phyloP scores from a whole-genome alignment of 176 grass and related monocot species.

The Oryza officinalis region DNA sequence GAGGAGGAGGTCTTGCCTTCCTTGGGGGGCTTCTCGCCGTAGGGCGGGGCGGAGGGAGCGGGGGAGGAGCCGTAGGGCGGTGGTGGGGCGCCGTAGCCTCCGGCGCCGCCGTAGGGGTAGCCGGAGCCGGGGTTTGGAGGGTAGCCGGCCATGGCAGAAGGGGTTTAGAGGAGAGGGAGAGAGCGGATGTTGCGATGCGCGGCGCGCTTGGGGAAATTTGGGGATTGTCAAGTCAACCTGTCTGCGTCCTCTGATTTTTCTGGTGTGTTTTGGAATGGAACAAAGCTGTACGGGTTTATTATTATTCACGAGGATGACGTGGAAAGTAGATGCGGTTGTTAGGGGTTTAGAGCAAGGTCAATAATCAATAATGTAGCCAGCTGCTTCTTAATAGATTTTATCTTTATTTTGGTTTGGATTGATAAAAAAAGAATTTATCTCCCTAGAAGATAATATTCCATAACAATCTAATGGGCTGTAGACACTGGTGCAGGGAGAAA shows the following conservation, averaged over 20 bases:
- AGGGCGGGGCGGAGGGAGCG: neutral
- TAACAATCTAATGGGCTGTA: too few relatives aligned
- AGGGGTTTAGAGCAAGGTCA: too few relatives aligned
- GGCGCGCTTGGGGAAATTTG: neutral
- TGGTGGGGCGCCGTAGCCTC: constrained; percentile 20
- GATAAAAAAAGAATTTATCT: too few relatives aligned
- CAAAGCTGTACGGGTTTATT: neutral
- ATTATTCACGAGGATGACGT: neutral
- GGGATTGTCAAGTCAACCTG: neutral
- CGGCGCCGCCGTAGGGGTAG: constrained; percentile 44
- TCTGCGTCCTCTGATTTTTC: neutral
- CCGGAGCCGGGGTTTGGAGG: constrained; percentile 37
- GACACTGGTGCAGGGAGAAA: too few relatives aligned
- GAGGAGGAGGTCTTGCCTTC: constrained; percentile 35
- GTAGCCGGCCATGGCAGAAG: constrained; percentile 19
- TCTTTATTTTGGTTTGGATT: too few relatives aligned
- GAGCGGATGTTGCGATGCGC: neutral
- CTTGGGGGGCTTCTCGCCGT: constrained; percentile 43
- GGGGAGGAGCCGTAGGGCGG: neutral
- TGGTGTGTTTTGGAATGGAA: neutral
- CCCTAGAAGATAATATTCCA: too few relatives aligned
- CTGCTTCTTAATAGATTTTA: too few relatives aligned
- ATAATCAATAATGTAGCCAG: too few relatives aligned
- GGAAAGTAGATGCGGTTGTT: neutral
- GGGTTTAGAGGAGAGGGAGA: too few relatives aligned